Percentiles rank a stretch among this genome's conserved stretches.
Conservation (phyloP, 1,284 basidiomycete genomes). For the Apiotrichum laibachii region DNA sequence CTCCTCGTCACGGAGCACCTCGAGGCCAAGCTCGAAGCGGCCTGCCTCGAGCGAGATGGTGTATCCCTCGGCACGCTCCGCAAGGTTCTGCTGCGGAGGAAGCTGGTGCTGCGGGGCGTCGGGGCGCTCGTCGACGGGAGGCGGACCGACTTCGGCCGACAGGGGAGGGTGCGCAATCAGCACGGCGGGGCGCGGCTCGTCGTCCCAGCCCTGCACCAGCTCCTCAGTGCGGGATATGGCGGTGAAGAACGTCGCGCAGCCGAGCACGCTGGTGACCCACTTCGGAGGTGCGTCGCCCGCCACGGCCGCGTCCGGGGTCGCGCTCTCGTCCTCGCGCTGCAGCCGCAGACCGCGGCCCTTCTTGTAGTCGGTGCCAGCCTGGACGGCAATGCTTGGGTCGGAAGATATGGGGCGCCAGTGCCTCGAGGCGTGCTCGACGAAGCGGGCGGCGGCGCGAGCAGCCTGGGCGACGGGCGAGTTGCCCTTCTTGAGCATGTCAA, state of each 20-base stretch:
- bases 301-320: background rate
- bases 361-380: conserved; percentile 35
- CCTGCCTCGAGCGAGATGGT: conserved; percentile 42
- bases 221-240: conserved; percentile 25
- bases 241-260: conserved; percentile 38
- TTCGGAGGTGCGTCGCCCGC: conserved; percentile 29
- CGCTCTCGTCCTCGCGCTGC: conserved; percentile 35
- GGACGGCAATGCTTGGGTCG: conserved; percentile 32
- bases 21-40: conserved; percentile 41
- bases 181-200: conserved; percentile 26
- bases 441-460: conserved; percentile 55
- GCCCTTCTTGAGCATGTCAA: conserved; percentile 92
- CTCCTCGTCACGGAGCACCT: conserved; percentile 45
- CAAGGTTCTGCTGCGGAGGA: conserved; percentile 14
- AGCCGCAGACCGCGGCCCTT: conserved; percentile 36
- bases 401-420: conserved; percentile 31
- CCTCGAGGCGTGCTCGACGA: conserved; percentile 48
- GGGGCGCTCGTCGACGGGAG: conserved; percentile 19
- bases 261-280: conserved; percentile 38
- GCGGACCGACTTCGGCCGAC: conserved; percentile 36
- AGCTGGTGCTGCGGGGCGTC: conserved; percentile 1
- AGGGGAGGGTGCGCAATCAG: conserved; percentile 45
- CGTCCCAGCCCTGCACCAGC: conserved; percentile 14
- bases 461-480: conserved; percentile 70
- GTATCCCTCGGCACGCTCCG: conserved; percentile 43